Evolutionary conservation across 2,329 filamentous ascomycete species (phyloP).

Genomic region (Aureobasidium leucospermi): DNA sequence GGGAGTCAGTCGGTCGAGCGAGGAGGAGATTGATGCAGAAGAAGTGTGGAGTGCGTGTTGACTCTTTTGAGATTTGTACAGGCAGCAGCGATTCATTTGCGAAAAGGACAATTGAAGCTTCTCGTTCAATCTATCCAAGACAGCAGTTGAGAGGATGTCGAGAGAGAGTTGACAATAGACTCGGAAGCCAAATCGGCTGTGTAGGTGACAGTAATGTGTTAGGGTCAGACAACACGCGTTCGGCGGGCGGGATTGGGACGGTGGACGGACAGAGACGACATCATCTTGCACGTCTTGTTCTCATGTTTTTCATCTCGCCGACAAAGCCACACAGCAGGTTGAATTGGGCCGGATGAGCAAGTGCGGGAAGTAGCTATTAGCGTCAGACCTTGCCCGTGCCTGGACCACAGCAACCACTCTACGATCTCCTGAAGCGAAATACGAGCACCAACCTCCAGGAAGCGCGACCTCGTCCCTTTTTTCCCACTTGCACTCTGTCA

Average conservation of each 20-base stretch:
- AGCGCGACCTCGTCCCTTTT: neutral
- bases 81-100: neutral
- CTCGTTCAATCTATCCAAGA: neutral
- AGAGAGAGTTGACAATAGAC: neutral
- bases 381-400: neutral
- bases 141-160: neutral
- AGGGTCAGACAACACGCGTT: constrained; percentile 4
- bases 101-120: neutral
- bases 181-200: neutral
- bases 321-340: neutral
- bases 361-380: neutral
- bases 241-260: neutral
- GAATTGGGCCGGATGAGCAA: neutral
- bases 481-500: neutral
- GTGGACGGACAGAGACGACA: neutral
- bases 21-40: neutral
- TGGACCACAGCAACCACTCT: constrained; percentile 3
- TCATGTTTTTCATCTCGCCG: neutral
- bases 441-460: neutral
- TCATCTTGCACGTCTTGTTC: neutral
- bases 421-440: constrained; percentile 12
- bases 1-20: neutral
- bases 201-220: neutral
- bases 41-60: neutral
- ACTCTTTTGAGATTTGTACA: neutral